Percentiles rank a stretch among this genome's conserved stretches.
Conservation (phyloP, 208 protist species). For the Leptomonas seymouri region DNA sequence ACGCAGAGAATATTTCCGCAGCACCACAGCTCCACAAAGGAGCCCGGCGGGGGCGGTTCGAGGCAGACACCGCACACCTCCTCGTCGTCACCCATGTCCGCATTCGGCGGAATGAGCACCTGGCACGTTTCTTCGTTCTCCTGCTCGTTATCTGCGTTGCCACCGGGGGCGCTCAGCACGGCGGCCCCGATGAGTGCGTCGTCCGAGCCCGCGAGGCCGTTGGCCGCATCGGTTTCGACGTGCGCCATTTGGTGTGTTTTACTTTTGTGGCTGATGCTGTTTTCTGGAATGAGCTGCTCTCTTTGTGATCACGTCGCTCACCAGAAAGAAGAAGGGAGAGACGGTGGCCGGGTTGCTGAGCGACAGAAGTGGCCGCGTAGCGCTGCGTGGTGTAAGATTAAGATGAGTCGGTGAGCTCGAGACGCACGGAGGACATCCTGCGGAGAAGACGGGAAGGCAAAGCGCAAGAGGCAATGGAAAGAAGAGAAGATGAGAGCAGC, state of each 20-base stretch:
- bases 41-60: slow-evolving; percentile 51
- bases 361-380: no score
- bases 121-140: slow-evolving; percentile 37
- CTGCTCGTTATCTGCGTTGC: slow-evolving; percentile 20
- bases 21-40: slow-evolving; percentile 81
- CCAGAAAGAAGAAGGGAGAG: no score
- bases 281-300: no score
- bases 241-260: slow-evolving; percentile 6
- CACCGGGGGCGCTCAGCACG: slow-evolving; percentile 24
- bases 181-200: slow-evolving; percentile 24
- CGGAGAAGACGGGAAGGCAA: no score
- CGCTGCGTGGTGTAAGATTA: no score
- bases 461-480: no score
- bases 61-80: slow-evolving; percentile 87
- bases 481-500: no score
- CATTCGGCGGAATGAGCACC: slow-evolving; percentile 33
- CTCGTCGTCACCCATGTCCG: slow-evolving; percentile 55
- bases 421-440: no score
- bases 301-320: no score
- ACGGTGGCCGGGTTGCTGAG: no score
- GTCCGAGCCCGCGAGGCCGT: slow-evolving; percentile 12
- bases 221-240: slow-evolving; percentile 30
- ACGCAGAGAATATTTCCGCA: slow-evolving; percentile 87
- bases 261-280: no score
- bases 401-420: no score